phyloP scores from a whole-genome alignment of 2,329 filamentous ascomycete genomes.

The Calonectria montana region DNA sequence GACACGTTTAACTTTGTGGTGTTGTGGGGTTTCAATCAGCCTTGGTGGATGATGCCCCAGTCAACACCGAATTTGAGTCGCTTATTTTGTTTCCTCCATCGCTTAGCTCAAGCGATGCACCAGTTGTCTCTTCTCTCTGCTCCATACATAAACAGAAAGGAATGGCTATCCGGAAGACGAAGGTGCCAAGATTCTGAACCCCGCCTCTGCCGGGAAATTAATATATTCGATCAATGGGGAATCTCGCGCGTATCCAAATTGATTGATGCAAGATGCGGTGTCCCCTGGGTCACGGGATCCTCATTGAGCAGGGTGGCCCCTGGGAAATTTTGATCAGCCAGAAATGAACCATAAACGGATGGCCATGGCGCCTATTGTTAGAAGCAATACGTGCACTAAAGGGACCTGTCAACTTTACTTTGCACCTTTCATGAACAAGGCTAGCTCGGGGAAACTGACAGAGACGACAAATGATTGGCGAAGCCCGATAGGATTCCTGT shows the following conservation, averaged over 20 bases:
- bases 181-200: not conserved
- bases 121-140: not conserved
- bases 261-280: not conserved
- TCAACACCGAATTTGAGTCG: not conserved
- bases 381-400: not conserved
- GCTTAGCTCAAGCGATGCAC: not conserved
- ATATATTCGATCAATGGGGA: not conserved
- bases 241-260: not conserved
- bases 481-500: not conserved
- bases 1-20: not conserved
- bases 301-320: not conserved
- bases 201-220: not conserved
- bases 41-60: not conserved
- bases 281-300: not conserved
- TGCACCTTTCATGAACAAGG: not conserved
- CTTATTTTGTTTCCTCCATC: not conserved
- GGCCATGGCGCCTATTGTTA: not conserved
- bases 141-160: not conserved
- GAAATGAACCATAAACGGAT: not conserved
- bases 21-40: not conserved
- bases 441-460: not conserved
- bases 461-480: not conserved
- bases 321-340: not conserved
- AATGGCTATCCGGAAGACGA: too few species aligned
- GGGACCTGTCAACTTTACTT: not conserved